Evolutionary conservation across 2,329 filamentous ascomycete genomes (phyloP), one percentile per base, ranked within the genome.

Genomic region (Curvularia verruculosa): DNA sequence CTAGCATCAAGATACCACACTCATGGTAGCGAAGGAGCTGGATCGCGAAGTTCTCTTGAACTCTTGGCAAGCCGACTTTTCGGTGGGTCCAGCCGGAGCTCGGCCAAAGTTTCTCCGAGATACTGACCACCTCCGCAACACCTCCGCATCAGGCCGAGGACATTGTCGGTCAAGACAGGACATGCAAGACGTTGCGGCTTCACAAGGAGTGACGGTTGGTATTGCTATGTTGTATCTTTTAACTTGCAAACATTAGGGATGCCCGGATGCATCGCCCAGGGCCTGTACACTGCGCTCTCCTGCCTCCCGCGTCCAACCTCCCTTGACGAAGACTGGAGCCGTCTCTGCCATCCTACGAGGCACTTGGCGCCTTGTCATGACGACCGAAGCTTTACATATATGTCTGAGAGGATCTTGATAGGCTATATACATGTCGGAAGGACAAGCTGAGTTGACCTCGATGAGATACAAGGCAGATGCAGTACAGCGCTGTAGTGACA

Each of bases 21-120:
- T 55, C 55, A 58, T 58, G 43, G 50, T 43, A 31, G 40, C 46
- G 51, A 36, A 49, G 21, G 40, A 54, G 51, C 51, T 54, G 28
- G 41, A 37, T 58, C 46, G 37, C 45, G 55, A 58, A 52, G 50
- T 58, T 58, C 51, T 54, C 46, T 59, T 49, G 60, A 67, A 64
- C 58, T 64, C 59, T 63, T 60, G 55, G 54, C 59, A 48, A 50
- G 51, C 19, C 50, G 54, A 56, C 54, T 64, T 64, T 63, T 63
- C 40, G 49, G 52, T 61, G 60, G 60, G 55, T 59, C 60, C 52
- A 28, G 5, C 41, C 59, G 58, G 56, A 47, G 46, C 40, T 36
- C 52, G 56, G 51, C 13, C 1, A 36, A 19, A 13, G 40, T 54
- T 58, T 58, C 46, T 49, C 52, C 55, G 59, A 54, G 48, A 48